Evolutionary conservation across 345 rosid genomes (phyloP).

Genomic region (Populus ilicifolia): DNA sequence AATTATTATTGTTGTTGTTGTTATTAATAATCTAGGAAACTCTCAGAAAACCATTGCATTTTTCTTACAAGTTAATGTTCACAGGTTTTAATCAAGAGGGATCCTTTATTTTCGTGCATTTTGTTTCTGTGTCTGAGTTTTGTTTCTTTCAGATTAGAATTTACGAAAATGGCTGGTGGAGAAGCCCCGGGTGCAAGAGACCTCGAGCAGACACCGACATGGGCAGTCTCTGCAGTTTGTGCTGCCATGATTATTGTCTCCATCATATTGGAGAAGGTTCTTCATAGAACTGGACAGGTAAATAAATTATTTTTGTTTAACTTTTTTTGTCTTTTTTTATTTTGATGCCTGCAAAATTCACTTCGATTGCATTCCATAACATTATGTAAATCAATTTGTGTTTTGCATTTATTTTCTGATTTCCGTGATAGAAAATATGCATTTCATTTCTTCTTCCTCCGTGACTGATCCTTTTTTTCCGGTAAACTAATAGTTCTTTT

Average conservation of each 20-base stretch:
- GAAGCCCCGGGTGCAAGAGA: constrained; percentile 43
- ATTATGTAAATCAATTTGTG: too few species aligned
- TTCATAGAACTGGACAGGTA: constrained; percentile 62
- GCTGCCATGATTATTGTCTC: constrained; percentile 64
- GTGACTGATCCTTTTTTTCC: background rate
- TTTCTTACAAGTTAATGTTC: too few species aligned
- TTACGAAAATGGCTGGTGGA: constrained; percentile 45
- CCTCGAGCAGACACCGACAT: constrained; percentile 91
- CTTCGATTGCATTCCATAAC: background rate
- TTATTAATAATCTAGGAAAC: too few species aligned
- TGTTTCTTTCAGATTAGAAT: background rate
- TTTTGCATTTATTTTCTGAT: background rate
- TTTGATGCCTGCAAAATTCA: background rate
- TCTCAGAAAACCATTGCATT: too few species aligned
- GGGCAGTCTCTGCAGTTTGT: constrained; percentile 86
- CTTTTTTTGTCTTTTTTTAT: too few species aligned
- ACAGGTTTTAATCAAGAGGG: background rate
- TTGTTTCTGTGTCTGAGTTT: background rate
- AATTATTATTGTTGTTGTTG: too few species aligned
- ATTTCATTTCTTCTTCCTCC: background rate
- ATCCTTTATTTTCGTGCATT: background rate
- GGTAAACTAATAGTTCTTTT: background rate
- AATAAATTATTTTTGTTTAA: too few species aligned
- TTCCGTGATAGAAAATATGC: background rate
- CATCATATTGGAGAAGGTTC: constrained; percentile 55